A percentile compares a stretch with the other conserved stretches of the same genome.
These are phyloP conservation scores for Aspergillus fumigatiaffinis DNA, from an alignment of 2,329 filamentous ascomycete species.

Conservation along the genomic window DNA sequence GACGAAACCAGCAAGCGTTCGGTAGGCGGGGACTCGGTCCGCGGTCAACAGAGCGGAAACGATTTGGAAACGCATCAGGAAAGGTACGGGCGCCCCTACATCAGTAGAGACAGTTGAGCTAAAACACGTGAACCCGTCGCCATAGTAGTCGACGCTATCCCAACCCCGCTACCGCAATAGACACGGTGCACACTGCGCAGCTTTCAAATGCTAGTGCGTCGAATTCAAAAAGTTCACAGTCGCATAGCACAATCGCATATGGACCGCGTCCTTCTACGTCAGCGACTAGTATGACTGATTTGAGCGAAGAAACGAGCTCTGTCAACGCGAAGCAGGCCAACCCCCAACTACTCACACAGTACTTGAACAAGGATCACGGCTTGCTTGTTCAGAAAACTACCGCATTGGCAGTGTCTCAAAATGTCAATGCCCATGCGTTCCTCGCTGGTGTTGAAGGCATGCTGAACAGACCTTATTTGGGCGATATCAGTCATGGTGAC, in stretches of 20 bases:
- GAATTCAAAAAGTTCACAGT: background rate
- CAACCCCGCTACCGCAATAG: background rate
- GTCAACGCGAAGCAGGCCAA: slow-evolving; percentile 6
- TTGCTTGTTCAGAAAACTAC: slow-evolving; percentile 21
- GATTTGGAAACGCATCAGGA: background rate
- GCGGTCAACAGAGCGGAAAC: background rate
- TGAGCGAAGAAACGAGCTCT: background rate
- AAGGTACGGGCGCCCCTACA: slow-evolving; percentile 3
- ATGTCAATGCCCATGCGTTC: slow-evolving; percentile 27
- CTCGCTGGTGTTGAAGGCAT: slow-evolving; percentile 28
- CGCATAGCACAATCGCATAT: background rate
- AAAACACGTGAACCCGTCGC: background rate
- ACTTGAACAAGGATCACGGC: slow-evolving; percentile 15
- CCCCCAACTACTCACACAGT: slow-evolving; percentile 20
- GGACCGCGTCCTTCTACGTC: background rate
- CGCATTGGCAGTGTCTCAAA: slow-evolving; percentile 25
- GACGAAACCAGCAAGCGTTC: slow-evolving; percentile 9
- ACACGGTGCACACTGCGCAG: background rate
- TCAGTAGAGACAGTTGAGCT: background rate
- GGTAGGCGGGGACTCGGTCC: slow-evolving; percentile 3
- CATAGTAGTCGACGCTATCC: background rate
- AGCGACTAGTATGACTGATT: background rate
- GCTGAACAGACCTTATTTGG: slow-evolving; percentile 12
- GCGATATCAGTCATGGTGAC: background rate
- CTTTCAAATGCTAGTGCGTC: background rate